Evolutionary conservation across 2,329 filamentous ascomycete species (phyloP).

Genomic region (Bipolaris zeicola): DNA sequence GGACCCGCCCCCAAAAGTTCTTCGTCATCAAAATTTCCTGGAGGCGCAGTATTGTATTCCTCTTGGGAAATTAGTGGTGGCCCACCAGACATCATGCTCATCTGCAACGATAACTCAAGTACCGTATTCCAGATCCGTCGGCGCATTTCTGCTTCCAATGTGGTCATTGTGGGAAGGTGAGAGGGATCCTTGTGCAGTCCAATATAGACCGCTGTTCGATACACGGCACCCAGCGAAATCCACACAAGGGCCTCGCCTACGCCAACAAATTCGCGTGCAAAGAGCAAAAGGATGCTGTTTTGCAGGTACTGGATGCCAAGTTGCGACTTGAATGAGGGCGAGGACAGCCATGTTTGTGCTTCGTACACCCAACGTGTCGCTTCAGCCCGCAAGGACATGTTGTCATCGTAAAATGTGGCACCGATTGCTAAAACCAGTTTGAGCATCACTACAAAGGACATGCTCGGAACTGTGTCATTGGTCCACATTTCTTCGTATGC

Average conservation of each 20-base stretch:
- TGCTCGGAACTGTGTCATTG: conserved; percentile 36
- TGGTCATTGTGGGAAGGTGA: conserved; percentile 33
- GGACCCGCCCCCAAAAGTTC: conserved; percentile 42
- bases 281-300: conserved; percentile 45
- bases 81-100: conserved; percentile 45
- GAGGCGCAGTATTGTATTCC: conserved; percentile 48
- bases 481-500: conserved; percentile 61
- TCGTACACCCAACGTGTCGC: conserved; percentile 65
- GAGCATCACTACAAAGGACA: conserved; percentile 60
- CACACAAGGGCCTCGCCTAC: conserved; percentile 47
- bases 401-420: conserved; percentile 56
- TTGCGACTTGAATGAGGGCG: conserved; percentile 60
- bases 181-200: conserved; percentile 51
- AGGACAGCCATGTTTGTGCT: conserved; percentile 60
- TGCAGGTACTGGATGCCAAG: conserved; percentile 61
- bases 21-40: conserved; percentile 51
- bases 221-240: conserved; percentile 47
- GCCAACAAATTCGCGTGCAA: conserved; percentile 46
- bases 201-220: conserved; percentile 49
- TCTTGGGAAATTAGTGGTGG: conserved; percentile 43
- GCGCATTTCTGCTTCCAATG: conserved; percentile 36
- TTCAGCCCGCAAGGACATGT: conserved; percentile 56
- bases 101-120: conserved; percentile 48
- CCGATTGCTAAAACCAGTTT: conserved; percentile 66
- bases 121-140: conserved; percentile 42